These are phyloP conservation scores for Pichia occidentalis DNA, from an alignment of 805 yeast species.

Conservation along the genomic window DNA sequence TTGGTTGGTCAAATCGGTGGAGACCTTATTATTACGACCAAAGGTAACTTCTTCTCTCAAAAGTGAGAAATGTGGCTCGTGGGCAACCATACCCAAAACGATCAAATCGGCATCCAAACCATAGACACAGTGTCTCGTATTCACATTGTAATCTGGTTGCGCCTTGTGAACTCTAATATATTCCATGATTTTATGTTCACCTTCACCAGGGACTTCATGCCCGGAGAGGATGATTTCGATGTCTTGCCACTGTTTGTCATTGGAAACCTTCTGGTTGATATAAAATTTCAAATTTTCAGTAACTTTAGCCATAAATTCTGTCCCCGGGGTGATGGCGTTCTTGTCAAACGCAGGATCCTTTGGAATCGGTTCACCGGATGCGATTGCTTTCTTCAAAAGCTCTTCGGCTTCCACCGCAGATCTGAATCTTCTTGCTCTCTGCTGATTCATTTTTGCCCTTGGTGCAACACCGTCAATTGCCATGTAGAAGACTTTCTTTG, in stretches of 20 bases:
- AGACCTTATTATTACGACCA: conserved; percentile 41
- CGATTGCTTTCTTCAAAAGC: conserved; percentile 64
- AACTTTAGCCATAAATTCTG: conserved; percentile 89
- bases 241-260: conserved; percentile 81
- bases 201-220: conserved; percentile 97
- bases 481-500: conserved; percentile 83
- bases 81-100: conserved; percentile 84
- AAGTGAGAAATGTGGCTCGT: conserved; percentile 92
- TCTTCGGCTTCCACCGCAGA: conserved; percentile 90
- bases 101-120: conserved; percentile 96
- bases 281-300: conserved; percentile 78
- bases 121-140: conserved; percentile 87
- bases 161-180: conserved; percentile 75
- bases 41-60: conserved; percentile 93
- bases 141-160: conserved; percentile 66
- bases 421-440: conserved; percentile 90
- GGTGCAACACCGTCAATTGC: conserved; percentile 99
- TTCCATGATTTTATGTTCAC: conserved; percentile 96
- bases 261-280: conserved; percentile 79
- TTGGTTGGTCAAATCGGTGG: conserved; percentile 61
- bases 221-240: conserved; percentile 77
- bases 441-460: conserved; percentile 97
- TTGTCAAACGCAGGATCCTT: conserved; percentile 85
- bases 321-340: conserved; percentile 93
- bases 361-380: conserved; percentile 68